A percentile compares a stretch with the other conserved stretches of the same genome.
phyloP scores from a whole-genome alignment of 352 stramenopile species.

The Stramenopiles sp. region DNA sequence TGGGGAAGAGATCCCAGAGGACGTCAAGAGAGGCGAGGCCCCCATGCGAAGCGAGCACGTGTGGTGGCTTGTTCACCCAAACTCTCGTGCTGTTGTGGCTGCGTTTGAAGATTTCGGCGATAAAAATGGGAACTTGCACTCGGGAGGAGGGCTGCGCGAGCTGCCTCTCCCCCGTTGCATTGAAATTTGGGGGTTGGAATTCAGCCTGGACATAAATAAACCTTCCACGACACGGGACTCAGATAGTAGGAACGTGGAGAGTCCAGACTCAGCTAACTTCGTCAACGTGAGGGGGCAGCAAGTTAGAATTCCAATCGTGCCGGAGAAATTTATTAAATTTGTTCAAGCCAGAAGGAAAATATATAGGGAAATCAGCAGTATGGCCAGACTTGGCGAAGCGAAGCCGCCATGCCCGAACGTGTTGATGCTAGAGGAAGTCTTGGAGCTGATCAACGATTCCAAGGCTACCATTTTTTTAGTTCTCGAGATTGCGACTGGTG shows the following conservation, averaged over 20 bases:
- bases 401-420: slow-evolving; percentile 91
- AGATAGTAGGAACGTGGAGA: background rate
- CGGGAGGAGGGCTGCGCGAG: slow-evolving; percentile 53
- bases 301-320: slow-evolving; percentile 58
- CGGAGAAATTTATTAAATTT: slow-evolving; percentile 84
- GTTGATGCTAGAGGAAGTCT: slow-evolving; percentile 67
- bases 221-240: no score
- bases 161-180: slow-evolving; percentile 79
- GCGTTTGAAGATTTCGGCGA: slow-evolving; percentile 73
- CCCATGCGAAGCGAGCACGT: no score
- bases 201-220: no score
- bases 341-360: slow-evolving; percentile 61
- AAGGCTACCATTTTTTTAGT: slow-evolving; percentile 76
- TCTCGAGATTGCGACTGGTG: slow-evolving; percentile 60
- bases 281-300: slow-evolving; percentile 45
- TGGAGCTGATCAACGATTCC: slow-evolving; percentile 79
- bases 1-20: slow-evolving; percentile 39
- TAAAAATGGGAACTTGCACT: no score
- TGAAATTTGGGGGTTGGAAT: slow-evolving; percentile 64
- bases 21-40: no score
- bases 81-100: slow-evolving; percentile 71
- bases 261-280: no score
- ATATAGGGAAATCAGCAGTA: slow-evolving; percentile 37
- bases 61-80: slow-evolving; percentile 86
- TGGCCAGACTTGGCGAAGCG: slow-evolving; percentile 18